Evolutionary conservation across 768 basidiomycete genomes (phyloP).

Genomic region (Amanita subjunquillea): DNA sequence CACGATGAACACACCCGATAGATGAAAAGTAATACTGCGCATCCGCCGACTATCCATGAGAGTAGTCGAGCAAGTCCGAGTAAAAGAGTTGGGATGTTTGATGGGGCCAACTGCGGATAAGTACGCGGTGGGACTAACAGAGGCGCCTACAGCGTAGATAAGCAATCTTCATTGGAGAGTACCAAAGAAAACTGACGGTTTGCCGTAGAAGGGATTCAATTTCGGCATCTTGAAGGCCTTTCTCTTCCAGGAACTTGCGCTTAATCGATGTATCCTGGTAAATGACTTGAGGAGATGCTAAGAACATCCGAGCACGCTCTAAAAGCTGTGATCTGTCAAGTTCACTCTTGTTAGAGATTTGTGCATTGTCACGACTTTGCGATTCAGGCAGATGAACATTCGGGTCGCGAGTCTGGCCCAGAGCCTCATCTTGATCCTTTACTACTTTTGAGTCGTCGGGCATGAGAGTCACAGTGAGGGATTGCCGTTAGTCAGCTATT

Average conservation of each 20-base stretch:
- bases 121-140: conserved; percentile 60
- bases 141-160: conserved; percentile 16
- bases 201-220: conserved; percentile 49
- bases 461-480: not conserved
- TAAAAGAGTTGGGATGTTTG: conserved; percentile 58
- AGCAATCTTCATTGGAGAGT: not conserved
- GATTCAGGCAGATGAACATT: not conserved
- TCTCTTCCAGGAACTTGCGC: conserved; percentile 56
- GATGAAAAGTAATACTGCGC: conserved; percentile 43
- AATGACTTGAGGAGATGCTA: conserved; percentile 54
- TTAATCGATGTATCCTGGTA: conserved; percentile 47
- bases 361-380: not conserved
- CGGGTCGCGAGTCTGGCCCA: not conserved
- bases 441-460: not conserved
- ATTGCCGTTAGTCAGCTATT: not conserved
- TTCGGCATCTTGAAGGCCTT: conserved; percentile 55
- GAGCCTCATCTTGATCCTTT: not conserved
- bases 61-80: conserved; percentile 50
- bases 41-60: conserved; percentile 59
- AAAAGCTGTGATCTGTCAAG: conserved; percentile 32
- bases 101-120: conserved; percentile 63
- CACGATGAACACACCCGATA: conserved; percentile 46
- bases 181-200: conserved; percentile 27
- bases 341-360: not conserved
- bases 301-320: conserved; percentile 49